Conservation (phyloP, 2,329 filamentous ascomycete species). For the Aspergillus fumigatus region DNA sequence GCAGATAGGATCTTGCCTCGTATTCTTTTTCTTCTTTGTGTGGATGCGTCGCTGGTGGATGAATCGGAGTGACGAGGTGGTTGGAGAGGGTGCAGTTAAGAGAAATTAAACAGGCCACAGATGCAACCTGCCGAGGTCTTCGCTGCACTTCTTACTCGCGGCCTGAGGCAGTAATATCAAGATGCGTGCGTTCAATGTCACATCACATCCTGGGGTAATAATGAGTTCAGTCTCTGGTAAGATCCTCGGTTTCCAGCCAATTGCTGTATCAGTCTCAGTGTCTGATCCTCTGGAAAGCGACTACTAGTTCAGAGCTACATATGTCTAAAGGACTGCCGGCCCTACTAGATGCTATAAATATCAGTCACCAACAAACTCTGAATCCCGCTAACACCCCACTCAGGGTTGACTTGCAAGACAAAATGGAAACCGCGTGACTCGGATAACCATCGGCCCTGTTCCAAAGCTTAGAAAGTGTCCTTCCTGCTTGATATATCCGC, state of each 20-base stretch:
- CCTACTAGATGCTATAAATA: background rate
- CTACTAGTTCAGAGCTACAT: background rate
- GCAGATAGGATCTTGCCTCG: background rate
- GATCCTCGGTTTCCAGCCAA: background rate
- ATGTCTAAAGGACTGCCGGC: background rate
- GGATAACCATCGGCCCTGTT: background rate
- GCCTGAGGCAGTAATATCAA: background rate
- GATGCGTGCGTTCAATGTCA: background rate
- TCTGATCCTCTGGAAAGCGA: background rate
- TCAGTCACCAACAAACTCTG: background rate
- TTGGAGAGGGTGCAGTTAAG: background rate
- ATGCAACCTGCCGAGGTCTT: background rate
- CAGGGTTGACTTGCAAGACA: background rate
- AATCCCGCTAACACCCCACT: background rate
- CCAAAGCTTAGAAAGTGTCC: background rate
- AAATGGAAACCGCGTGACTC: background rate
- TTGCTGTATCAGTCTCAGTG: background rate
- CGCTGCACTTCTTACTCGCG: background rate
- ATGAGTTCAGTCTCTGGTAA: background rate
- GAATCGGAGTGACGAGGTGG: background rate
- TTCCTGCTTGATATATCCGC: conserved; percentile 25
- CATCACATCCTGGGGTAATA: background rate
- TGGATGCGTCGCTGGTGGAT: background rate
- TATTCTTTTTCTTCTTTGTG: background rate
- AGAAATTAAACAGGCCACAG: background rate